Base-by-base conservation (phyloP, 2,329 filamentous ascomycete genomes). In the Volutella citrinella region DNA sequence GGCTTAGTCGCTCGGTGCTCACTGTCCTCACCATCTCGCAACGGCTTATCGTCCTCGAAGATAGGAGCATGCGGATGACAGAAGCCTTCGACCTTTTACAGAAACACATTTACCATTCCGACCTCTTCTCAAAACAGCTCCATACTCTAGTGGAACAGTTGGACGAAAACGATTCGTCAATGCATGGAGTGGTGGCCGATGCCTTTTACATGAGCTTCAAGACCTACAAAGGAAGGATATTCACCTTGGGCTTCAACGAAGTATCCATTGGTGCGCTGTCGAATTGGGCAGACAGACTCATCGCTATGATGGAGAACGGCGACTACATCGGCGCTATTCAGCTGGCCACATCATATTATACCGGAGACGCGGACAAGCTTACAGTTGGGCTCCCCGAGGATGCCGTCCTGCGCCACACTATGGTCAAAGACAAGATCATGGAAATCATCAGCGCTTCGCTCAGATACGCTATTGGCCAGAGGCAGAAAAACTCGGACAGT, bases 131-230 rank as follows among this genome's bases (percentile, higher is more conserved):
- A 2, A 76, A 78, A 17, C 93, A 97, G 56, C 69, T 98, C 10
- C 84, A 87, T 52, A 76, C 70, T 13, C 74, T 97, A 6, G 87
- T 98, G 15, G 93, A 97, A 59, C 83, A 90, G 41, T 70, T 93
- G 13, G 84, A 96, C 45, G 89, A 95, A 48, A 81, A 90, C 38
- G 89, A 96, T 51, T 72, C 78, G 1, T 87, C 88, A 0, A 85
- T 97, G 81, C 93, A 97, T 62, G 91, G 91, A 3, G 90, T 97
- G 8, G 87, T 97, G 29, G 91, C 91, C 7, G 93, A 98, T 69
- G 93, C 90, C 0, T 98, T 96, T 51, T 91, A 91, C 57, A 97
- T 97, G 88, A 96, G 91, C 61, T 91, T 97, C 63, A 88, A 87
- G 54, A 78, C 88, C 5, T 98, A 97, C 65, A 98, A 97, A 61